Evolutionary conservation across 768 basidiomycete genomes (phyloP).

Genomic region (Mycena galopus): DNA sequence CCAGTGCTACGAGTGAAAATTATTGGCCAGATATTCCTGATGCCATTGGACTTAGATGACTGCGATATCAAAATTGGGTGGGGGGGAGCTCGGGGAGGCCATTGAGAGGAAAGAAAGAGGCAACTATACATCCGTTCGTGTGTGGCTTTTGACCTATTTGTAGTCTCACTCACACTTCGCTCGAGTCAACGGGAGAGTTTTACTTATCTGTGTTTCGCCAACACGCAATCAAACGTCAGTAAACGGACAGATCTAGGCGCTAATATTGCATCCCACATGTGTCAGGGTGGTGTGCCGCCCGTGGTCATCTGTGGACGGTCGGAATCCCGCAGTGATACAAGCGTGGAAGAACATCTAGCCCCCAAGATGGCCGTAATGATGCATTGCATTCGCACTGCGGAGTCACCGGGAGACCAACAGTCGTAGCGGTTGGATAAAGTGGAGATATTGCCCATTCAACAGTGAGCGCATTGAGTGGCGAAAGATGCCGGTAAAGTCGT

Average conservation of each 20-base stretch:
- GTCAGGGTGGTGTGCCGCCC: conserved; percentile 6
- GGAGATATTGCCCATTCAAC: not conserved
- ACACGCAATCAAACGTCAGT: conserved; percentile 14
- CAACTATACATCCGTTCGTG: conserved; percentile 5
- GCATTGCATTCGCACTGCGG: not conserved
- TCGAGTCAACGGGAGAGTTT: not conserved
- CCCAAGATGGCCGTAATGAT: not conserved
- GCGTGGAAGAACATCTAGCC: not conserved
- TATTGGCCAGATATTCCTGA: not conserved
- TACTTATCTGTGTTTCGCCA: not conserved
- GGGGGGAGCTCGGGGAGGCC: conserved; percentile 5
- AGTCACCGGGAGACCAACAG: not conserved
- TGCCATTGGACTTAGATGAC: not conserved
- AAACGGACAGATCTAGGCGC: conserved; percentile 3
- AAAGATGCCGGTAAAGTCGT: not conserved
- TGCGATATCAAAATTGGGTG: conserved; percentile 14
- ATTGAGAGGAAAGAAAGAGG: conserved; percentile 3
- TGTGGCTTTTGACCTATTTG: not conserved
- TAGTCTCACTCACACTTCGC: not conserved
- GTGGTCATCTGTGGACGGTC: not conserved
- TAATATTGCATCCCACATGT: not conserved
- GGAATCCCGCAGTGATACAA: conserved; percentile 4
- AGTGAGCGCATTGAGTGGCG: not conserved
- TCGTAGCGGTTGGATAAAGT: not conserved
- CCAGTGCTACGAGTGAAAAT: conserved; percentile 11